phyloP scores from a whole-genome alignment of 2,329 filamentous ascomycete genomes.

The Pezicula neosporulosa region DNA sequence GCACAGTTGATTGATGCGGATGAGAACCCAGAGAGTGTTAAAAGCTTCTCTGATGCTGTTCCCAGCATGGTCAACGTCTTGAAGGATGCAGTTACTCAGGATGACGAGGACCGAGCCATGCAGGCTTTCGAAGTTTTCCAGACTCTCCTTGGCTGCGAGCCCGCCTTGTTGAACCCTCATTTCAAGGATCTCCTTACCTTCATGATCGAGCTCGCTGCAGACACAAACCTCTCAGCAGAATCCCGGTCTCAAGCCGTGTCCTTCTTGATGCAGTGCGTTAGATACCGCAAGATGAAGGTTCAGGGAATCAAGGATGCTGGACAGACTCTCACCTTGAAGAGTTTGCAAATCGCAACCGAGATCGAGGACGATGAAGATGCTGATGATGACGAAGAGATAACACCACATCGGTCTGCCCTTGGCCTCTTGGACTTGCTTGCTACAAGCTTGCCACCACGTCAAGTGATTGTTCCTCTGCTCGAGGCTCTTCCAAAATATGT shows the following conservation, averaged over 20 bases:
- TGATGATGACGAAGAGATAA: constrained; percentile 79
- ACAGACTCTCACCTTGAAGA: constrained; percentile 81
- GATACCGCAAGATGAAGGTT: constrained; percentile 92
- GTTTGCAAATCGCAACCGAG: constrained; percentile 86
- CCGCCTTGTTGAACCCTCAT: constrained; percentile 76
- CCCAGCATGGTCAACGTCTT: constrained; percentile 87
- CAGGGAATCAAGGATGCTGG: constrained; percentile 83
- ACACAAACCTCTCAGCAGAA: constrained; percentile 77
- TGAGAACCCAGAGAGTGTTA: constrained; percentile 71
- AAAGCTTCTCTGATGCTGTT: constrained; percentile 74
- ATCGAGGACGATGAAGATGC: constrained; percentile 72
- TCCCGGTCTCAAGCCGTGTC: constrained; percentile 85
- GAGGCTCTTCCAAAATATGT: constrained; percentile 83
- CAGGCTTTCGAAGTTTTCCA: constrained; percentile 97
- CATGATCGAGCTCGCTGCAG: constrained; percentile 83
- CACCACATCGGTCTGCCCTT: constrained; percentile 80
- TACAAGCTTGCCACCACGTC: constrained; percentile 83
- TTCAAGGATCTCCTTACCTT: constrained; percentile 89
- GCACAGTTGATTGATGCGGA: constrained; percentile 86
- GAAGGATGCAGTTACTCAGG: constrained; percentile 74
- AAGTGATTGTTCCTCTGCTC: constrained; percentile 89
- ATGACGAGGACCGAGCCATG: constrained; percentile 84
- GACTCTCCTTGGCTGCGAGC: constrained; percentile 86
- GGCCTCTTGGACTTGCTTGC: constrained; percentile 86
- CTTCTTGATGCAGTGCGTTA: constrained; percentile 89